phyloP scores from a whole-genome alignment of 768 basidiomycete species.

The Suillus clintonianus region DNA sequence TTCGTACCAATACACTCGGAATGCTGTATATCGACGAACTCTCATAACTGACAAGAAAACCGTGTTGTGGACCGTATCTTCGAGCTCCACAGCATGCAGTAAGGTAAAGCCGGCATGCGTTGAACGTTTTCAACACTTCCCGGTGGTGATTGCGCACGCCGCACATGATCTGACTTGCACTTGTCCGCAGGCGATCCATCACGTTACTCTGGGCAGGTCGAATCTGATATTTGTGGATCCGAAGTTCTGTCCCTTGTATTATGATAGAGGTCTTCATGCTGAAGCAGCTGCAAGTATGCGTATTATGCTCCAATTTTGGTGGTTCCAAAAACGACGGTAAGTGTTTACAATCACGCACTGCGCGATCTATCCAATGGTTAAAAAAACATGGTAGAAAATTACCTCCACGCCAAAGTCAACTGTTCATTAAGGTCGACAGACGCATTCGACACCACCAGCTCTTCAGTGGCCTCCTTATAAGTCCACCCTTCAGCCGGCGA shows the following conservation, averaged over 20 bases:
- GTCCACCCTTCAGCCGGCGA: conserved; percentile 35
- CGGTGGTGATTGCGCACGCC: too few species aligned
- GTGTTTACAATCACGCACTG: background rate
- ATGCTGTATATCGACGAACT: too few species aligned
- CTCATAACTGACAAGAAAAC: too few species aligned
- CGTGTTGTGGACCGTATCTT: too few species aligned
- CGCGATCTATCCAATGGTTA: background rate
- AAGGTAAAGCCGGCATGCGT: too few species aligned
- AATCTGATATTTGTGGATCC: conserved; percentile 28
- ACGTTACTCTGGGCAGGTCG: too few species aligned
- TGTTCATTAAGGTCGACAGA: conserved; percentile 45
- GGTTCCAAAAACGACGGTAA: background rate
- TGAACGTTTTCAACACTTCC: too few species aligned
- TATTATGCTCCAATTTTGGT: background rate
- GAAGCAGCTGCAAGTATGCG: background rate
- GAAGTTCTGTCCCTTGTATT: background rate
- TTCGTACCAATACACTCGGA: too few species aligned
- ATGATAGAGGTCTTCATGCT: background rate
- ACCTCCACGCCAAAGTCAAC: conserved; percentile 38
- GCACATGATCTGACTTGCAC: too few species aligned
- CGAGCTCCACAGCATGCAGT: too few species aligned
- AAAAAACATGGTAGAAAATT: background rate
- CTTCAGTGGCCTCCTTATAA: conserved; percentile 40
- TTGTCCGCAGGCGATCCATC: too few species aligned
- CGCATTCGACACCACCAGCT: conserved; percentile 42